A percentile compares a stretch with the other conserved stretches of the same genome.
phyloP scores from a whole-genome alignment of 2,329 filamentous ascomycete species.

The Paracorniculantispora psalliotae region DNA sequence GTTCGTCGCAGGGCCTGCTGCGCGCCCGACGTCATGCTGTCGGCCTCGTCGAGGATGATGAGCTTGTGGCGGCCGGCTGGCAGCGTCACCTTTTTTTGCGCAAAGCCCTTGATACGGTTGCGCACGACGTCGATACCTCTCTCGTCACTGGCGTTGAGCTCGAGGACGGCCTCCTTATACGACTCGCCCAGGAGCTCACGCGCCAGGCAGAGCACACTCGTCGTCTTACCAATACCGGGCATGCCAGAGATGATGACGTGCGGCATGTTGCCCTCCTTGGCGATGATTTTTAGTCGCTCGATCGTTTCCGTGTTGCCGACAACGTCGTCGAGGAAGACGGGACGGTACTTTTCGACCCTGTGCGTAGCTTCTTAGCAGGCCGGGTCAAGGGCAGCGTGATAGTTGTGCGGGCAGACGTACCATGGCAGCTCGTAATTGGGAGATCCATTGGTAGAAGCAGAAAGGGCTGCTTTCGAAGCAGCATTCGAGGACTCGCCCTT shows the following conservation, averaged over 20 bases:
- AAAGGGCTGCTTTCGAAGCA: conserved; percentile 52
- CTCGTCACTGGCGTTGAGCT: conserved; percentile 95
- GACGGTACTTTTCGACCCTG: conserved; percentile 98
- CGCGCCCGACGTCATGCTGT: conserved; percentile 95
- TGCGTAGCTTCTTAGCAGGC: conserved; percentile 11
- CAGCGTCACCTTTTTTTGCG: conserved; percentile 97
- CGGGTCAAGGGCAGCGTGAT: conserved; percentile 19
- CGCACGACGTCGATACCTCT: conserved; percentile 96
- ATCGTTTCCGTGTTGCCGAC: conserved; percentile 98
- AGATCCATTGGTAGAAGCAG: conserved; percentile 44
- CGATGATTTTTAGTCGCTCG: conserved; percentile 95
- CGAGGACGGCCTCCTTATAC: conserved; percentile 95
- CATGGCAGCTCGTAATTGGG: conserved; percentile 73
- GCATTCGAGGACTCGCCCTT: conserved; percentile 58
- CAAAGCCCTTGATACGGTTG: conserved; percentile 96
- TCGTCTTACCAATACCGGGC: conserved; percentile 98
- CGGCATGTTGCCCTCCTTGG: conserved; percentile 98
- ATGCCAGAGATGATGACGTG: conserved; percentile 99
- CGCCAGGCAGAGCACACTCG: conserved; percentile 87
- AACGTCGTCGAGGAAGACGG: conserved; percentile 90
- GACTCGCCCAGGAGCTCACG: conserved; percentile 85
- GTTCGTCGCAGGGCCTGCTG: conserved; percentile 92
- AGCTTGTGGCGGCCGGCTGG: conserved; percentile 89
- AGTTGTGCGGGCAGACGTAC: conserved; percentile 37
- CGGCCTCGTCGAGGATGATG: conserved; percentile 95